phyloP scores from a whole-genome alignment of 2,329 filamentous ascomycete genomes.

The Xylariaceae sp. region DNA sequence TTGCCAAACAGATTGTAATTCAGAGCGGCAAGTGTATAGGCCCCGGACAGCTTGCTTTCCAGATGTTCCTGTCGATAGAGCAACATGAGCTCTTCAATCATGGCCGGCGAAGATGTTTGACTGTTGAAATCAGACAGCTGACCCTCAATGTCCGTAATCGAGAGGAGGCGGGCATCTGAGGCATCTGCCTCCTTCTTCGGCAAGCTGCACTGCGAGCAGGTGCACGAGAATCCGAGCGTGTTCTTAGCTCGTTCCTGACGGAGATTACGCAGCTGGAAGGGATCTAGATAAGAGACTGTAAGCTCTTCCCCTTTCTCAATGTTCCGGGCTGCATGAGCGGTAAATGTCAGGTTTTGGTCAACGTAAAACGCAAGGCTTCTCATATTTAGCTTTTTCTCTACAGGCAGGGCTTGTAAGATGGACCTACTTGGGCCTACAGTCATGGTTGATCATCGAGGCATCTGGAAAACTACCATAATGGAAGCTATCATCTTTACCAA shows the following conservation, averaged over 20 bases:
- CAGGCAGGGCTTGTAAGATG: neutral
- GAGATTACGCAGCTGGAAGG: conserved; percentile 24
- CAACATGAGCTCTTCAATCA: conserved; percentile 28
- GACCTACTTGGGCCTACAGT: conserved; percentile 34
- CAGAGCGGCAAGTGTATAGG: conserved; percentile 35
- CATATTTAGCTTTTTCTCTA: neutral
- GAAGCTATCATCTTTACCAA: conserved; percentile 10
- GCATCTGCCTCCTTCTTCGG: conserved; percentile 15
- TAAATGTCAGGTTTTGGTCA: conserved; percentile 32
- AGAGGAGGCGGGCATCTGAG: conserved; percentile 27
- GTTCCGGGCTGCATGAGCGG: conserved; percentile 31
- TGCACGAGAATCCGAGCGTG: conserved; percentile 37
- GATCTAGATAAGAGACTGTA: conserved; percentile 36
- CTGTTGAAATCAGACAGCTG: conserved; percentile 12
- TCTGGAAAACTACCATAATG: conserved; percentile 32
- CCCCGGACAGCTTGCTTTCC: conserved; percentile 33
- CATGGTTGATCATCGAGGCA: conserved; percentile 36
- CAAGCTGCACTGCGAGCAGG: conserved; percentile 31
- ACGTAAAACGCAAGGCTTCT: conserved; percentile 29
- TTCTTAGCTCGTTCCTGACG: conserved; percentile 27
- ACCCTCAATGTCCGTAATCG: conserved; percentile 27
- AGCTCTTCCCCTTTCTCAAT: conserved; percentile 34
- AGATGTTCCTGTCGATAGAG: conserved; percentile 33
- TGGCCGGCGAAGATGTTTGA: conserved; percentile 11
- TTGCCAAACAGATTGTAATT: conserved; percentile 32